Conservation (phyloP, 495 filamentous ascomycete genomes). For the Parathielavia hyrcaniae region DNA sequence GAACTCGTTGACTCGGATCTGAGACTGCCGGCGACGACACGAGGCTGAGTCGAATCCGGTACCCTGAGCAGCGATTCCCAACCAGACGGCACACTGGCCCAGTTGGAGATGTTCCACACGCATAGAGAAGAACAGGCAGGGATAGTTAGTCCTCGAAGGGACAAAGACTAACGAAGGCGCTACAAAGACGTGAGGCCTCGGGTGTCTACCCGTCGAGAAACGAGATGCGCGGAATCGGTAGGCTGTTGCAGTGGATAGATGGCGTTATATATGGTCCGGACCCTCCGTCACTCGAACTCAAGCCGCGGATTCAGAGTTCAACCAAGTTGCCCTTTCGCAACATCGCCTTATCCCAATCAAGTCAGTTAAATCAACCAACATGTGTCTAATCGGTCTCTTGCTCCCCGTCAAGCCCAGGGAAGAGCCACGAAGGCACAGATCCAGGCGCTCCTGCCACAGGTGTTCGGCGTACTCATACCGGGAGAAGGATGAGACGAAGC, state of each 20-base stretch:
- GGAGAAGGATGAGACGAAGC: no score
- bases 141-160: background rate
- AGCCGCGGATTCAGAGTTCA: background rate
- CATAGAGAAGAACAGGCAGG: background rate
- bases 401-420: slow-evolving; percentile 1
- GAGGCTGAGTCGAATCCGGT: background rate
- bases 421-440: slow-evolving; percentile 3
- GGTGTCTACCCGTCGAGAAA: background rate
- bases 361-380: background rate
- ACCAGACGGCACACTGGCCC: background rate
- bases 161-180: background rate
- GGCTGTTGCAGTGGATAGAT: background rate
- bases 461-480: background rate
- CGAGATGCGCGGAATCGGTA: background rate
- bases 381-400: slow-evolving; percentile 18
- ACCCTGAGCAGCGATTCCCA: background rate
- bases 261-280: background rate
- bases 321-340: background rate
- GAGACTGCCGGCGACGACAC: background rate
- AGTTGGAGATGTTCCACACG: background rate
- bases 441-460: background rate
- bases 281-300: background rate
- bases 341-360: background rate
- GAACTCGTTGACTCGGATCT: background rate
- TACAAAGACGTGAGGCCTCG: slow-evolving; percentile 10